phyloP scores from a whole-genome alignment of 1,139 yeast species.

The Candida dubliniensis region DNA sequence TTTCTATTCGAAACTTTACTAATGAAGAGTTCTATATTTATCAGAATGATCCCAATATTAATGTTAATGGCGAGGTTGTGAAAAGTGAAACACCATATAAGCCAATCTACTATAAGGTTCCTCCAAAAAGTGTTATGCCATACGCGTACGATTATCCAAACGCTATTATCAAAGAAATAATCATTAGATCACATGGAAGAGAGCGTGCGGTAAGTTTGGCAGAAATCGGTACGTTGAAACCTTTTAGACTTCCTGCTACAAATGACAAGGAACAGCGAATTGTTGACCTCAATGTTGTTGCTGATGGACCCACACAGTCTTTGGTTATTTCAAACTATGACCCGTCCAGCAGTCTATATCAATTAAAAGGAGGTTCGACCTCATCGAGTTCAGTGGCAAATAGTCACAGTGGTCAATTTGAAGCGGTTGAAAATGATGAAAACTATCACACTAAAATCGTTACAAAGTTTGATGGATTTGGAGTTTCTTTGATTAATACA shows the following conservation, averaged over 20 bases:
- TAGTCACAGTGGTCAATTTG: constrained; percentile 49
- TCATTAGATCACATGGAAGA: constrained; percentile 68
- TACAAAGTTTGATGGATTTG: constrained; percentile 80
- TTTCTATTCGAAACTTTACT: constrained; percentile 84
- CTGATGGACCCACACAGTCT: constrained; percentile 94
- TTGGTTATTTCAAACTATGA: constrained; percentile 82
- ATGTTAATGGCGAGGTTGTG: constrained; percentile 66
- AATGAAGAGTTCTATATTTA: constrained; percentile 79
- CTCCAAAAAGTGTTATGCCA: constrained; percentile 94
- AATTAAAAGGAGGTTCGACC: constrained; percentile 36
- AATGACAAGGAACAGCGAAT: constrained; percentile 45
- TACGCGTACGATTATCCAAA: constrained; percentile 98
- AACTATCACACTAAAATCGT: constrained; percentile 62
- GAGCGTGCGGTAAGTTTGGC: constrained; percentile 83
- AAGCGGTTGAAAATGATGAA: constrained; percentile 66
- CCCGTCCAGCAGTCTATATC: constrained; percentile 73
- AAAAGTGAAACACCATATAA: constrained; percentile 53
- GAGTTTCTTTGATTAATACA: constrained; percentile 77
- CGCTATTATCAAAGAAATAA: constrained; percentile 77
- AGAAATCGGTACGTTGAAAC: constrained; percentile 88
- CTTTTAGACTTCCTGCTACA: constrained; percentile 70
- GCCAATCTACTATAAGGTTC: constrained; percentile 76
- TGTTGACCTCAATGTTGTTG: constrained; percentile 88
- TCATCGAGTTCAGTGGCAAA: constrained; percentile 23
- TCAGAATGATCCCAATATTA: constrained; percentile 80